phyloP scores from a whole-genome alignment of 1,139 yeast genomes.

The Pichia sp. region DNA sequence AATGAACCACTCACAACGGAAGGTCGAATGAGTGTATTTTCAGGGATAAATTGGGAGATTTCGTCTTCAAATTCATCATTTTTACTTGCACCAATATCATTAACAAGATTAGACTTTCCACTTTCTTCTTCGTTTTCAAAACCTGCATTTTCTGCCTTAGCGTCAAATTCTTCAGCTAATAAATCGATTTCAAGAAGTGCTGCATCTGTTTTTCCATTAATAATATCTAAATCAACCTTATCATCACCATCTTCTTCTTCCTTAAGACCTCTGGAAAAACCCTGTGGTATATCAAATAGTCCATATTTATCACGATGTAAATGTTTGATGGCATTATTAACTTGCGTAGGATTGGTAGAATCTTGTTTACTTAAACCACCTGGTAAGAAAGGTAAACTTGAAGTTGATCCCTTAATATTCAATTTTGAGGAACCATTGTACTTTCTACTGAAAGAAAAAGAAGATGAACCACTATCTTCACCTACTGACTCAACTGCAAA shows the following conservation, averaged over 20 bases:
- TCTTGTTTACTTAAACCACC: slow-evolving; percentile 56
- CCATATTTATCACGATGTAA: slow-evolving; percentile 71
- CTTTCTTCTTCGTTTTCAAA: too few species aligned
- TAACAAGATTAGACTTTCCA: not conserved
- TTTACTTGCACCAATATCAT: not conserved
- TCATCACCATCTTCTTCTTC: not conserved
- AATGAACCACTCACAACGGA: slow-evolving; percentile 19
- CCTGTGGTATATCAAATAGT: slow-evolving; percentile 76
- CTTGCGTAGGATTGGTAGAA: slow-evolving; percentile 4
- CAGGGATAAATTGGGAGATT: slow-evolving; percentile 74
- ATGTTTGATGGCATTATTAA: slow-evolving; percentile 31
- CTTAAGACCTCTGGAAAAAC: slow-evolving; percentile 64
- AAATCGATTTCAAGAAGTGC: slow-evolving; percentile 11
- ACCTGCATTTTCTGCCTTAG: too few species aligned
- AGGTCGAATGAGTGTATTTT: slow-evolving; percentile 39
- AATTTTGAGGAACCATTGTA: slow-evolving; percentile 53
- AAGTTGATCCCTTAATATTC: slow-evolving; percentile 62
- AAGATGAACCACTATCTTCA: slow-evolving; percentile 49
- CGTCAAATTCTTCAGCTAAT: slow-evolving; percentile 17
- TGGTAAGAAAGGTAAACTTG: slow-evolving; percentile 85
- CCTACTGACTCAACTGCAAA: slow-evolving; percentile 36
- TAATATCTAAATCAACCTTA: slow-evolving; percentile 8
- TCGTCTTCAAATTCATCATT: slow-evolving; percentile 30
- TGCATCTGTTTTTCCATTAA: slow-evolving; percentile 10
- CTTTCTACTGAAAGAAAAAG: slow-evolving; percentile 66